Evolutionary conservation across 768 basidiomycete species (phyloP), one percentile per base, ranked within the genome.

Genomic region (Leccinum longicurvipes): DNA sequence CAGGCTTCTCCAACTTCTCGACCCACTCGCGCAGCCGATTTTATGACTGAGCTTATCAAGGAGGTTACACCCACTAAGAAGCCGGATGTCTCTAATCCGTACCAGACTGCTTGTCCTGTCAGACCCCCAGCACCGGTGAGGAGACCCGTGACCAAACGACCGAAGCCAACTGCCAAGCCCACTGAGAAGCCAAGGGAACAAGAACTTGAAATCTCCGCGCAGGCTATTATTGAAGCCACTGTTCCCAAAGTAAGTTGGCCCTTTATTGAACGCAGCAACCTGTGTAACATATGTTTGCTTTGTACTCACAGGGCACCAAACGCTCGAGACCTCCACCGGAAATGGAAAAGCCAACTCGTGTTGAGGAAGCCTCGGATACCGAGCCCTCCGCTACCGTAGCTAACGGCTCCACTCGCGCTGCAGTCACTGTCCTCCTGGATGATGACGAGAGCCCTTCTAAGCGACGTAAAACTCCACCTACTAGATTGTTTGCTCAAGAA

Each of bases 191-290:
- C 68, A 32, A 63, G 58, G 51, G 70, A 65, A 57, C 69, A 58
- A 56, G 69, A 66, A 25, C 58, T 60, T 2, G 67, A 68, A 52
- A 24, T 75, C 48, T 82, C 84, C 32, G 80, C 84, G 2, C 86
- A 87, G 59, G 82, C 81, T 34, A 85, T 89, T 49, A 86, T 91
- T 45, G 87, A 89, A 70, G 87, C 88, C 3, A 90, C 89, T 2
- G 64, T 91, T 12, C 89, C 89, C 14, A 88, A 84, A 78, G 85
- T 83, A 56, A 55, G 79, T 70, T 25, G 19, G 7, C 41, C 57
- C 48, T 54, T n/a, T 4, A 7, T 47, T 19, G 27, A 25, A 36
- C 27, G 8, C 53, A 44, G 21, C 54, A 19, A 41, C n/a, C 39
- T 7, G 63, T 21, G 62, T 45, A 32, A 17, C 24, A 56, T 57